Evolutionary conservation across 2,329 filamentous ascomycete genomes (phyloP).

Genomic region (Curvularia sp.): DNA sequence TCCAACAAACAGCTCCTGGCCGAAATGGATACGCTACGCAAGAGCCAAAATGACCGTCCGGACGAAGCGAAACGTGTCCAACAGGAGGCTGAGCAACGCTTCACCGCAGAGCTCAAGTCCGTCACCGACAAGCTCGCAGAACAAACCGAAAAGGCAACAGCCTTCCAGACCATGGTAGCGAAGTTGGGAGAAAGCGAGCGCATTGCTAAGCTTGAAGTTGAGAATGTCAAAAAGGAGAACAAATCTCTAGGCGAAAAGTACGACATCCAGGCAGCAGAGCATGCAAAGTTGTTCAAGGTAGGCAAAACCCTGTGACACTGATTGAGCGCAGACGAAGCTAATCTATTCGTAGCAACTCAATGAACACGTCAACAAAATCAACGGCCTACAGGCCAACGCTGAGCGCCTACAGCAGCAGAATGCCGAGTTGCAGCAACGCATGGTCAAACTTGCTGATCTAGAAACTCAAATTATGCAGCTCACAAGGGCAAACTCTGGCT

Average conservation of each 20-base stretch:
- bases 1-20: conserved; percentile 27
- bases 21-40: conserved; percentile 28
- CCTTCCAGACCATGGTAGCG: conserved; percentile 24
- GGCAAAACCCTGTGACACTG: not conserved
- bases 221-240: conserved; percentile 30
- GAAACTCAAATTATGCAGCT: conserved; percentile 18
- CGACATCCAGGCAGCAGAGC: conserved; percentile 30
- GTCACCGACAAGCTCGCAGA: conserved; percentile 28
- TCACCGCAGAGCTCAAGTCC: conserved; percentile 26
- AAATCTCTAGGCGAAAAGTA: conserved; percentile 31
- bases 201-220: conserved; percentile 23
- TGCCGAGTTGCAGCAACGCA: conserved; percentile 21
- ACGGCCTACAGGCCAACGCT: conserved; percentile 21
- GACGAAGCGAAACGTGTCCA: conserved; percentile 25
- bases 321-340: not conserved
- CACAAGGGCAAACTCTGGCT: conserved; percentile 5
- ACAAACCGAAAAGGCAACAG: conserved; percentile 26
- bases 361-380: conserved; percentile 30
- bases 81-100: conserved; percentile 23
- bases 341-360: conserved; percentile 17
- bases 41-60: conserved; percentile 21
- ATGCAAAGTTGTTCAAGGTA: conserved; percentile 31
- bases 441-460: conserved; percentile 24
- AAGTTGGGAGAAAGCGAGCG: conserved; percentile 21
- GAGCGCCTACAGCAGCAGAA: conserved; percentile 24